These are phyloP conservation scores for Phaseolus coccineus DNA, from an alignment of 331 rosid species.

Conservation along the genomic window DNA sequence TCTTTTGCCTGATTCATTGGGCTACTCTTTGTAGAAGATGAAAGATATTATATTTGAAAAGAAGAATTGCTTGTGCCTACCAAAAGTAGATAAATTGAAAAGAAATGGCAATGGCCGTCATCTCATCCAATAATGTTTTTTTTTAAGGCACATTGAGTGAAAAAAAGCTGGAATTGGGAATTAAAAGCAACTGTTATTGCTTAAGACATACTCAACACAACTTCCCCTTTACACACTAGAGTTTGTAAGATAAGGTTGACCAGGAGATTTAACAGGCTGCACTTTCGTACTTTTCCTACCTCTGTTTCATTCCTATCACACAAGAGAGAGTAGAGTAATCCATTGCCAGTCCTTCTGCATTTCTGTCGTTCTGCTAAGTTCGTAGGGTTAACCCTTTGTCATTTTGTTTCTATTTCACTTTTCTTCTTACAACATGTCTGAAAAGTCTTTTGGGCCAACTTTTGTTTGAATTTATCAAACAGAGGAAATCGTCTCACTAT, in stretches of 20 bases:
- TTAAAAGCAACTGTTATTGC: neutral
- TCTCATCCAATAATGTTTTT: neutral
- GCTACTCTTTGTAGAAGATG: slow-evolving; percentile 29
- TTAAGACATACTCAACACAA: neutral
- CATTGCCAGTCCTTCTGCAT: neutral
- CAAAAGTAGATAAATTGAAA: slow-evolving; percentile 11
- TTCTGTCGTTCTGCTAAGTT: neutral
- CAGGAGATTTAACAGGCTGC: neutral
- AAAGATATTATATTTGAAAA: slow-evolving; percentile 33
- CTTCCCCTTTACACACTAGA: neutral
- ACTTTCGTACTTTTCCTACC: neutral
- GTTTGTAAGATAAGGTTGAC: neutral
- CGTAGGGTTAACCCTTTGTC: neutral
- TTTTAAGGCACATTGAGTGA: slow-evolving; percentile 1
- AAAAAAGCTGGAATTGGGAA: slow-evolving; percentile 5
- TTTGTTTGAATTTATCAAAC: slow-evolving; percentile 13
- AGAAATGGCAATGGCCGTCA: slow-evolving; percentile 4
- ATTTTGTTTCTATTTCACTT: too few species aligned
- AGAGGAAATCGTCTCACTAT: slow-evolving; percentile 12
- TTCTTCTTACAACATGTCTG: neutral
- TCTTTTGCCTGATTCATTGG: slow-evolving; percentile 15
- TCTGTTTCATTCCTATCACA: neutral
- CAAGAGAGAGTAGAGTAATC: neutral
- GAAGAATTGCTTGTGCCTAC: slow-evolving; percentile 4
- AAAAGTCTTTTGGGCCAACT: neutral